A percentile compares a stretch with the other conserved stretches of the same genome.
These are phyloP conservation scores for Teratosphaeria zuluensis DNA, from an alignment of 2,329 filamentous ascomycete species.

Conservation along the genomic window DNA sequence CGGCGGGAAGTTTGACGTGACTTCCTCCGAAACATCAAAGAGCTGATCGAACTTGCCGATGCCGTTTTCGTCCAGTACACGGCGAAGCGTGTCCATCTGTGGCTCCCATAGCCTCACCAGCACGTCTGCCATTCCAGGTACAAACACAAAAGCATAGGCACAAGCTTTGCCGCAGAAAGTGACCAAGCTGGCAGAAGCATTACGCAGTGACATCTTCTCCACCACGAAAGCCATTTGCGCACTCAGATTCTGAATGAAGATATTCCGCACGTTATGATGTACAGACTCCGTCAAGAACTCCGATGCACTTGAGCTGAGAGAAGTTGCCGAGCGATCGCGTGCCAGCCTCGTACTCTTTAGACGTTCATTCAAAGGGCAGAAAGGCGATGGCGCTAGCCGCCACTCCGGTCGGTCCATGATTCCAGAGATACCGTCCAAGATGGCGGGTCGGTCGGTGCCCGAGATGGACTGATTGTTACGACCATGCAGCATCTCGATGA, in stretches of 20 bases:
- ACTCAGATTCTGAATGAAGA: conserved; percentile 72
- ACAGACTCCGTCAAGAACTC: conserved; percentile 67
- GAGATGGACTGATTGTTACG: conserved; percentile 66
- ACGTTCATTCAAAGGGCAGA: conserved; percentile 53
- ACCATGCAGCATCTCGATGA: conserved; percentile 73
- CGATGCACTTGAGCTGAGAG: conserved; percentile 49
- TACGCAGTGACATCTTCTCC: conserved; percentile 74
- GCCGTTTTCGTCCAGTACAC: conserved; percentile 60
- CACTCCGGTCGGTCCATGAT: conserved; percentile 88
- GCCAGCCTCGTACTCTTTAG: conserved; percentile 35
- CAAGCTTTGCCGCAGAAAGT: conserved; percentile 84
- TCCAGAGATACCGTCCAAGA: conserved; percentile 67
- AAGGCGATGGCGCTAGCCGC: conserved; percentile 61
- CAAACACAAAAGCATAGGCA: conserved; percentile 90
- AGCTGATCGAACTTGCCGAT: conserved; percentile 45
- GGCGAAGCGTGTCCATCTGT: conserved; percentile 57
- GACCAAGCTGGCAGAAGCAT: conserved; percentile 56
- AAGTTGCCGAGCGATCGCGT: conserved; percentile 45
- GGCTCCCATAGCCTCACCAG: conserved; percentile 73
- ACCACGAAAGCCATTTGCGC: conserved; percentile 81
- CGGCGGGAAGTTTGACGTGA: conserved; percentile 61
- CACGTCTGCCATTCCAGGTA: conserved; percentile 74
- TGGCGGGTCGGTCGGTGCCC: conserved; percentile 70
- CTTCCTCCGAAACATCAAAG: conserved; percentile 46
- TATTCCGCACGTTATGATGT: conserved; percentile 79